Evolutionary conservation across 2,329 filamentous ascomycete species (phyloP).

Genomic region (Cercospora sp.): DNA sequence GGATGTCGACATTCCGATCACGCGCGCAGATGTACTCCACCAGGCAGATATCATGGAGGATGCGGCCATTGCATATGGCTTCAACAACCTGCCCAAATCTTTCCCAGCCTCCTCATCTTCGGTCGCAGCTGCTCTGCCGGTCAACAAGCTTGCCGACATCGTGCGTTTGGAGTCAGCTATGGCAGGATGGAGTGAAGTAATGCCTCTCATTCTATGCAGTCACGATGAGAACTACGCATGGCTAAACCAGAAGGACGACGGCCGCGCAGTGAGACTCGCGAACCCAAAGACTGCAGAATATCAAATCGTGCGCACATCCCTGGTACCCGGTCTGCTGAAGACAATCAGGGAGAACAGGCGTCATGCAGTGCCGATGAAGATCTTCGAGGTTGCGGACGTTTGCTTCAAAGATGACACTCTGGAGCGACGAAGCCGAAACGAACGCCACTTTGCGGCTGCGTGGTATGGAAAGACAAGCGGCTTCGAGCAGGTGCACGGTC

Average conservation of each 20-base stretch:
- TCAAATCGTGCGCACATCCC: constrained; percentile 83
- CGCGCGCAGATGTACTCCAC: constrained; percentile 90
- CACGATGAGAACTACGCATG: constrained; percentile 98
- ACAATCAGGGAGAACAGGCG: constrained; percentile 92
- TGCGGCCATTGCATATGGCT: constrained; percentile 92
- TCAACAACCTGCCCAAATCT: constrained; percentile 88
- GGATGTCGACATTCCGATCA: constrained; percentile 81
- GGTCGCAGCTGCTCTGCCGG: constrained; percentile 78
- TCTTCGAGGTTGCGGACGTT: constrained; percentile 89
- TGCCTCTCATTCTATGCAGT: constrained; percentile 94
- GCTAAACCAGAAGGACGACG: constrained; percentile 87
- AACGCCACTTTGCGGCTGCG: constrained; percentile 92
- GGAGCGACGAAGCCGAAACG: constrained; percentile 87
- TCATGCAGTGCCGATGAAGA: constrained; percentile 82
- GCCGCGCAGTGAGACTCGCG: constrained; percentile 76
- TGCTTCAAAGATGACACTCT: constrained; percentile 80
- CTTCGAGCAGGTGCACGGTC: constrained; percentile 92
- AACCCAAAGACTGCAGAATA: constrained; percentile 94
- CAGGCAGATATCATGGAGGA: constrained; percentile 99
- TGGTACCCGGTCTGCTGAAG: constrained; percentile 86
- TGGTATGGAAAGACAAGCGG: constrained; percentile 93
- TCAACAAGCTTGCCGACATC: constrained; percentile 95
- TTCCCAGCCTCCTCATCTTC: constrained; percentile 85
- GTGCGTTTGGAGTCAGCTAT: constrained; percentile 85
- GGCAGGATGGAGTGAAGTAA: constrained; percentile 93